A percentile compares a stretch with the other conserved stretches of the same genome.
These are phyloP conservation scores for Tetrapisispora pingtungensis DNA, from an alignment of 805 yeast genomes.

Conservation along the genomic window DNA sequence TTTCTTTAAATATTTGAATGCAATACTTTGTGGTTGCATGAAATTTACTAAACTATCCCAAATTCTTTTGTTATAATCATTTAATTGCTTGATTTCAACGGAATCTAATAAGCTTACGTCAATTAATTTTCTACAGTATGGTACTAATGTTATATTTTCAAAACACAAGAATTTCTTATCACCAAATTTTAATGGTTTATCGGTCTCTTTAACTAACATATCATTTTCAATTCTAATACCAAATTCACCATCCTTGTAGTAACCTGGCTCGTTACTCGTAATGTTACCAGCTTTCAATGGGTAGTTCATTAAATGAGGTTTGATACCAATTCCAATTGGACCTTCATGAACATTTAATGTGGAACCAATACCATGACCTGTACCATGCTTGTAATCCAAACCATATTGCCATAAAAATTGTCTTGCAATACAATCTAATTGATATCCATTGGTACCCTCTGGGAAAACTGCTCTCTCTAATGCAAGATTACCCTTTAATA, in stretches of 20 bases:
- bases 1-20: slow-evolving; percentile 59
- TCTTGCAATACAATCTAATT: slow-evolving; percentile 75
- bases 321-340: slow-evolving; percentile 70
- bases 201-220: slow-evolving; percentile 40
- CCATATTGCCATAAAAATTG: slow-evolving; percentile 77
- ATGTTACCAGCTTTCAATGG: slow-evolving; percentile 61
- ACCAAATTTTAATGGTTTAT: slow-evolving; percentile 21
- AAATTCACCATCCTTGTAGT: slow-evolving; percentile 76
- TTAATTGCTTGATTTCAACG: slow-evolving; percentile 61
- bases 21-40: slow-evolving; percentile 48
- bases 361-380: slow-evolving; percentile 96
- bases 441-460: slow-evolving; percentile 60
- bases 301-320: slow-evolving; percentile 37
- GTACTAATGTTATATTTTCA: slow-evolving; percentile 78
- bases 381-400: slow-evolving; percentile 83
- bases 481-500: slow-evolving; percentile 84
- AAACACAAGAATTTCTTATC: slow-evolving; percentile 55
- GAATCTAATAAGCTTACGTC: slow-evolving; percentile 44
- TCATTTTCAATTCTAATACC: slow-evolving; percentile 90
- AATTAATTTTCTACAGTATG: slow-evolving; percentile 71
- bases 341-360: slow-evolving; percentile 90
- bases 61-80: slow-evolving; percentile 52
- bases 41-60: slow-evolving; percentile 42
- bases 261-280: slow-evolving; percentile 91
- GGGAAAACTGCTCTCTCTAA: slow-evolving; percentile 76